Evolutionary conservation across 495 filamentous ascomycete genomes (phyloP), one percentile per base, ranked within the genome.

Genomic region (Penicillium pulvis): DNA sequence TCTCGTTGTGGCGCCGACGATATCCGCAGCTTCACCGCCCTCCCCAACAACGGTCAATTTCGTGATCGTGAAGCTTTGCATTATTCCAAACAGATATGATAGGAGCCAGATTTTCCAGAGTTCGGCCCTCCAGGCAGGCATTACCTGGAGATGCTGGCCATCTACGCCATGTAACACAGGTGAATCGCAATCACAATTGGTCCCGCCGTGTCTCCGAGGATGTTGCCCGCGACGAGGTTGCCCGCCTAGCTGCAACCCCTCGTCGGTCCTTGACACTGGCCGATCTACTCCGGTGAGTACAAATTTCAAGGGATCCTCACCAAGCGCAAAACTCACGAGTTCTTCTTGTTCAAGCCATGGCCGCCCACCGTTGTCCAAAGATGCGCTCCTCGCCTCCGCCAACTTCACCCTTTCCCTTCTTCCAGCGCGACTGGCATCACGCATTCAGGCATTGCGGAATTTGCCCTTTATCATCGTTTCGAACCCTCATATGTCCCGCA

Each of bases 391-490:
- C 59, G 83, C 85, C 42, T 96, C 91, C 4, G 94, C 94, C 50
- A 96, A 97, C 73, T 97, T 96, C 79, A 94, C 94, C 33, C 89
- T 97, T 50, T 91, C 89, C 44, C 86, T 97, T 39, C 87, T 97
- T 33, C 94, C 94, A 16, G 88, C 93, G 55, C 90, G 94, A n/a
- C 85, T 98, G 16, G 95, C 94, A 3, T 92, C 94, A 66, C 91
- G 94, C 39, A 94, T 98, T 47, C 88, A 96, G 72, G 89, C 90
- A 2, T 76, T 98, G 12, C 87, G 93, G 55, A 96, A 96, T 73
- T 84, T 98, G 4, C 95, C 94, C 2, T 98, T 90, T 73, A 98
- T 98, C 65, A 93, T 98, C 46, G 94, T 98, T 17, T 92, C 93
- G 1, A 98, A 98, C 70, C 90, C 92, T 1, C 89, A 96, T 66